Evolutionary conservation across 2,329 filamentous ascomycete species (phyloP), one percentile per base, ranked within the genome.

Genomic region (Scytalidium lignicola): DNA sequence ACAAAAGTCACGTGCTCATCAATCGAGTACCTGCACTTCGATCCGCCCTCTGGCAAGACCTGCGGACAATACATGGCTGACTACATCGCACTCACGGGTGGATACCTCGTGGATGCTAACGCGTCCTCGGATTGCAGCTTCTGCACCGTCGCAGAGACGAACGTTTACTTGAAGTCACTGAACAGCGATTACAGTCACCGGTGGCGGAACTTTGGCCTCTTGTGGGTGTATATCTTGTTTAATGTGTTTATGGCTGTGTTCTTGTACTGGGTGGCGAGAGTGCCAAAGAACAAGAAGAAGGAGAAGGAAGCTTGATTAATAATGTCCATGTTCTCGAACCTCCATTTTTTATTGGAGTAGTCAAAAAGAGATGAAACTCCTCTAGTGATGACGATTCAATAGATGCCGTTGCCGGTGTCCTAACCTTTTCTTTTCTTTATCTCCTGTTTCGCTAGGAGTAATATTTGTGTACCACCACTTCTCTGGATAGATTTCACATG

Each of bases 21-120:
- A 5, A 87, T 86, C 62, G 90, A 96, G 65, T 75, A 80, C 52
- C 72, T 88, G 19, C 63, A 69, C n/a, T 85, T 96, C 61, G 65
- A 79, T 9, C 83, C 89, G 0, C 74, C 79, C 0, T 51, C 65
- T 1, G 74, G 74, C n/a, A 51, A 70, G 58, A 86, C 76, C 0
- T 91, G 88, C 61, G 61, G 55, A 0, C 60, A 78, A 12, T 91
- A 87, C 61, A 63, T 89, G 57, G 43, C 53, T 0, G 26, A 58
- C 0, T 86, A 78, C 57, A 77, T 82, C 1, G 37, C 52, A 0
- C 58, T 51, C 9, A 64, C 70, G 0, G 79, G 79, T 1, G 85
- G 83, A 0, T 76, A 74, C 44, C 67, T 89, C 2, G 51, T 67
- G 15, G 74, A 86, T 57, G 58, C 41, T 62, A 57, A 64, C 9